Percentiles rank a stretch among this genome's conserved stretches.
These are phyloP conservation scores for Tulasnella sp. DNA, from an alignment of 768 basidiomycete genomes.

Conservation along the genomic window DNA sequence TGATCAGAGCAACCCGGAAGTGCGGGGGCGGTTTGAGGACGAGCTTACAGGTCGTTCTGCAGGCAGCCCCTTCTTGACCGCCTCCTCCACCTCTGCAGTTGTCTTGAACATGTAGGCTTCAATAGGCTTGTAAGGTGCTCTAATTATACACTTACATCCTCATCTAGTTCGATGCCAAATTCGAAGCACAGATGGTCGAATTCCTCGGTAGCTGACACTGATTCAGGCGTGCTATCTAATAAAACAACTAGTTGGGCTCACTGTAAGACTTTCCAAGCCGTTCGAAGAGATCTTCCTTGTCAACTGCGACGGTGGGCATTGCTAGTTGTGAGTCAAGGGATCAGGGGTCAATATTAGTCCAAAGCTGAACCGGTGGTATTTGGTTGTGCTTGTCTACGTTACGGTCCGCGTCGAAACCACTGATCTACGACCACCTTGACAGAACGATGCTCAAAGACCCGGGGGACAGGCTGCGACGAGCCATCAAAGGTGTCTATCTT, in stretches of 20 bases:
- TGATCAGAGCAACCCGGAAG: background rate
- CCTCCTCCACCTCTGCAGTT: constrained; percentile 77
- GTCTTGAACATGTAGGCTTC: constrained; percentile 50
- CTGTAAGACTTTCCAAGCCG: constrained; percentile 79
- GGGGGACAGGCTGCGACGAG: constrained; percentile 27
- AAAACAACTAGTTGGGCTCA: constrained; percentile 37
- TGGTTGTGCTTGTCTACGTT: constrained; percentile 5
- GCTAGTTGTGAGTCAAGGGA: constrained; percentile 21
- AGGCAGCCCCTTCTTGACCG: constrained; percentile 76
- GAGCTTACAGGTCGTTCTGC: constrained; percentile 71
- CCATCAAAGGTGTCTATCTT: constrained; percentile 27
- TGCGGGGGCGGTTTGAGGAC: background rate
- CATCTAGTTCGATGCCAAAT: constrained; percentile 95
- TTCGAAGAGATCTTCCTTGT: constrained; percentile 91
- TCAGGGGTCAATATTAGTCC: constrained; percentile 6
- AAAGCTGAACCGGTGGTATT: background rate
- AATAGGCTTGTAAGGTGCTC: background rate
- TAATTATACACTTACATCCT: constrained; percentile 65
- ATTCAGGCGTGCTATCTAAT: constrained; percentile 29
- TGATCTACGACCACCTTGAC: constrained; percentile 2
- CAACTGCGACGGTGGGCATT: constrained; percentile 94
- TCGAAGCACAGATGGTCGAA: constrained; percentile 96
- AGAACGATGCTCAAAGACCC: constrained; percentile 26
- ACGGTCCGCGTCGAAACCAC: background rate
- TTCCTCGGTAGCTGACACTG: constrained; percentile 72